Base-by-base conservation (phyloP, 1,284 basidiomycete species). In the Trichosporon sp. region DNA sequence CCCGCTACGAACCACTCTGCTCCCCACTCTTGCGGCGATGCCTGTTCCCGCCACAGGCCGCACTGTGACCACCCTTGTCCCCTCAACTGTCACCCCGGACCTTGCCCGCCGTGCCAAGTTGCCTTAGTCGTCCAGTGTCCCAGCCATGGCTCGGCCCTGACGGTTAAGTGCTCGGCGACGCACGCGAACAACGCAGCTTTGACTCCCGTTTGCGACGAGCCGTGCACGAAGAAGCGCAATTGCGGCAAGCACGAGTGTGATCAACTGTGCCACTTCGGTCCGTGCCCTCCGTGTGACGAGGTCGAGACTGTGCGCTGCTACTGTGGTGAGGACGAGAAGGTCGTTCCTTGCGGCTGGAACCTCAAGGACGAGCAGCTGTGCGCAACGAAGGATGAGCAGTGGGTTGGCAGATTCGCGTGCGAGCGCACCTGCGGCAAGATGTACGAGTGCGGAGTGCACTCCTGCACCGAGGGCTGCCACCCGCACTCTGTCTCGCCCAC, bases 11-110 rank as follows among this genome's bases (percentile, higher is more conserved):
- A 89, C 6, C 86, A 91, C 0, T 87, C 89, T 0, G 93, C 91
- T 0, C 94, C 94, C 0, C 94, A 97, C 80, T 93, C 84, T 12
- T 97, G 94, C 77, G 92, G 88, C 0, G 89, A 90, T 72, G 87
- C 89, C 0, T 96, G 94, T 80, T 87, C 90, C 0, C 89, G 93
- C 1, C 77, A 85, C 1, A 87, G 93, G 3, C 80, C 77, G 0
- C 80, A 81, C 65, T 90, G 91, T 75, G 83, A 83, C 0, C 91
- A 92, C 76, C 86, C 90, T 0, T 97, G 94, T 77, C 88, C 91
- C 0, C 87, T 90, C 8, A 80, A 86, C 10, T 91, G 90, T 73
- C 90, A 91, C 78, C 90, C 90, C 0, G 90, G 94, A 31, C 90
- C 93, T 0, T 96, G 93, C 82, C 91, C 93, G 2, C 88, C 93